These are phyloP conservation scores for Pleurotus sapidus DNA, from an alignment of 768 basidiomycete species.

Conservation along the genomic window DNA sequence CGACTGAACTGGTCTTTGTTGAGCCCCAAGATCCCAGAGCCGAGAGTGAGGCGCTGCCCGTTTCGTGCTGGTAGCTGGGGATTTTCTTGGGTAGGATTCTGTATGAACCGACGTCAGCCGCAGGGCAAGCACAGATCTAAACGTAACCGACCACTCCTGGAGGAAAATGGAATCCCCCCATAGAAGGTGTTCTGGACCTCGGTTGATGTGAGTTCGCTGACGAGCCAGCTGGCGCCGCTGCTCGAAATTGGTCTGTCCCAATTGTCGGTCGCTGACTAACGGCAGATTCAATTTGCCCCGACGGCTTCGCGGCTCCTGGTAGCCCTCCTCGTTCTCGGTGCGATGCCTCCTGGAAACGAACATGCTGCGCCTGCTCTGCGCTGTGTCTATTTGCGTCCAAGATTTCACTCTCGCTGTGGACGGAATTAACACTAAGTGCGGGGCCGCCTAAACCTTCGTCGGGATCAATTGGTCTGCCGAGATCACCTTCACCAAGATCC, in stretches of 20 bases:
- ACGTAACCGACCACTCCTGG: constrained; percentile 36
- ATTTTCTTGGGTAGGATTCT: constrained; percentile 11
- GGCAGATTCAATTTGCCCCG: background rate
- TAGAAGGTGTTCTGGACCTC: constrained; percentile 28
- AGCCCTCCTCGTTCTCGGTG: background rate
- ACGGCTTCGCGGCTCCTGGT: background rate
- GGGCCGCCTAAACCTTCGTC: constrained; percentile 32
- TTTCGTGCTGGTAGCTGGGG: background rate
- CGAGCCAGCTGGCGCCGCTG: background rate
- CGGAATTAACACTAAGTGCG: constrained; percentile 4
- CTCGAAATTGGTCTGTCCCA: too few relatives aligned
- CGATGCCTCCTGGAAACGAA: background rate
- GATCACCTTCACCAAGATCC: constrained; percentile 46
- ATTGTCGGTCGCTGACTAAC: background rate
- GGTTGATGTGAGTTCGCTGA: background rate
- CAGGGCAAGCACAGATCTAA: too few relatives aligned
- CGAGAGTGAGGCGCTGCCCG: constrained; percentile 5
- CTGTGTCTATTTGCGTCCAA: background rate
- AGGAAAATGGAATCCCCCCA: constrained; percentile 50
- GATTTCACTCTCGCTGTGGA: background rate
- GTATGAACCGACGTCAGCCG: background rate
- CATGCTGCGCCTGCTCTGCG: background rate
- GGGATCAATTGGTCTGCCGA: constrained; percentile 44
- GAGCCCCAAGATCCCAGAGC: background rate
- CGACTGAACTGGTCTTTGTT: background rate